Percentiles rank a stretch among this genome's conserved stretches.
These are phyloP conservation scores for Boletellus emodensis DNA, from an alignment of 768 basidiomycete genomes.

Conservation along the genomic window DNA sequence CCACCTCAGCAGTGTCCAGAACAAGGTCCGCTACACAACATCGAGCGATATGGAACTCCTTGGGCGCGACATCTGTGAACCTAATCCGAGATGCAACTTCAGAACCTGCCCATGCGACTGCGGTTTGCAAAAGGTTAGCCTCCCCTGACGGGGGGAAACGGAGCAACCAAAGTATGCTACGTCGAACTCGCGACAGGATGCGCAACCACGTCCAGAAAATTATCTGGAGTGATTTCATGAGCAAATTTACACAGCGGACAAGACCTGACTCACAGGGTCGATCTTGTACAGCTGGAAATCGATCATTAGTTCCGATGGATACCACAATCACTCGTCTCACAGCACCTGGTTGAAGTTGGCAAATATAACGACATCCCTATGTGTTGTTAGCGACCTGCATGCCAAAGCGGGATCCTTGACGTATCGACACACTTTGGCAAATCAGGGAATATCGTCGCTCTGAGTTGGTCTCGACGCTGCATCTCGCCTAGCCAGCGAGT, in stretches of 20 bases:
- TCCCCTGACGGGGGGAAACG: slow-evolving; percentile 49
- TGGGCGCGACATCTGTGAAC: slow-evolving; percentile 47
- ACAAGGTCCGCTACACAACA: slow-evolving; percentile 47
- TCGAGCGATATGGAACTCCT: slow-evolving; percentile 43
- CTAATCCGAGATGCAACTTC: slow-evolving; percentile 43
- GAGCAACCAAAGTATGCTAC: slow-evolving; percentile 50
- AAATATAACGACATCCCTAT: slow-evolving; percentile 43
- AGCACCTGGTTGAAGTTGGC: slow-evolving; percentile 52
- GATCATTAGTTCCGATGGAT: slow-evolving; percentile 6
- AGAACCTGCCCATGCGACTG: slow-evolving; percentile 41
- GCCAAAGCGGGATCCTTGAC: background rate
- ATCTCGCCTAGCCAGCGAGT: slow-evolving; percentile 39
- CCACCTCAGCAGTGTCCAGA: slow-evolving; percentile 49
- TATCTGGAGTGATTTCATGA: slow-evolving; percentile 20
- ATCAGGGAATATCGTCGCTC: slow-evolving; percentile 41
- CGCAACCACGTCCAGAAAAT: slow-evolving; percentile 49
- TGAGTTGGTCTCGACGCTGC: slow-evolving; percentile 34
- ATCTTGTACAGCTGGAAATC: slow-evolving; percentile 43
- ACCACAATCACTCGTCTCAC: slow-evolving; percentile 2
- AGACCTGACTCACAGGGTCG: slow-evolving; percentile 31
- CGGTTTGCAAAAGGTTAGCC: slow-evolving; percentile 39
- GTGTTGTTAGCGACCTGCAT: background rate
- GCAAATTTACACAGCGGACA: background rate
- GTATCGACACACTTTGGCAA: slow-evolving; percentile 34
- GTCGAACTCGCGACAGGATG: slow-evolving; percentile 40